Conservation (phyloP, 768 basidiomycete species). For the Lactarius quietus region DNA sequence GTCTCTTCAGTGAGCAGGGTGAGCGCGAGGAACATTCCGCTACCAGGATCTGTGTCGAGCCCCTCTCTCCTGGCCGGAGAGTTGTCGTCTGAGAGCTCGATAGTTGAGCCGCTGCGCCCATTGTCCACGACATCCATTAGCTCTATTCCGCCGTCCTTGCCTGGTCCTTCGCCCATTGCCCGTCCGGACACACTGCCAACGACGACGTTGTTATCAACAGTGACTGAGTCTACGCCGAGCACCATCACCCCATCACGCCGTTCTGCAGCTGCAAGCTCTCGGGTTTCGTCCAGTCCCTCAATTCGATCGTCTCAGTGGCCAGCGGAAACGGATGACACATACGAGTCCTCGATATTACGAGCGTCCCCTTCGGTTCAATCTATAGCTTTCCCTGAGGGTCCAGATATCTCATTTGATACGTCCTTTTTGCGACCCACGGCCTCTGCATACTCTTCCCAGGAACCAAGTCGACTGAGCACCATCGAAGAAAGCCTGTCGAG, state of each 20-base stretch:
- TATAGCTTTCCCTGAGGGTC: slow-evolving; percentile 51
- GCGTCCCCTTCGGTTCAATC: slow-evolving; percentile 64
- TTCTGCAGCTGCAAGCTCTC: slow-evolving; percentile 22
- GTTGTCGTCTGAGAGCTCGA: not conserved
- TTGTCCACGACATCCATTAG: slow-evolving; percentile 9
- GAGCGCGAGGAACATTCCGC: not conserved
- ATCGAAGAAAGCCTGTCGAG: slow-evolving; percentile 28
- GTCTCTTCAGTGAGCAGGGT: not conserved
- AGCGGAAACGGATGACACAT: slow-evolving; percentile 61
- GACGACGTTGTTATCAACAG: slow-evolving; percentile 22
- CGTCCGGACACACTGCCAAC: slow-evolving; percentile 29
- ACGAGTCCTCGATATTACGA: slow-evolving; percentile 70
- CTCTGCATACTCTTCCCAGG: slow-evolving; percentile 31
- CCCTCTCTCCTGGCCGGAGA: slow-evolving; percentile 8
- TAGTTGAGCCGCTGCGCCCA: not conserved
- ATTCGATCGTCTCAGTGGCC: slow-evolving; percentile 52
- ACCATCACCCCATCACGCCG: slow-evolving; percentile 11
- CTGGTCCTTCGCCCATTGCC: slow-evolving; percentile 30
- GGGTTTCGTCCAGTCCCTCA: slow-evolving; percentile 36
- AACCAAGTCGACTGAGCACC: slow-evolving; percentile 21
- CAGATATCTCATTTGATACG: slow-evolving; percentile 67
- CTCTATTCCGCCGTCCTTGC: slow-evolving; percentile 14
- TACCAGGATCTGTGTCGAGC: slow-evolving; percentile 16
- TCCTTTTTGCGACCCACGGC: slow-evolving; percentile 66
- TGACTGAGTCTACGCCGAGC: slow-evolving; percentile 24